Evolutionary conservation across 139 green algal species (phyloP).

Genomic region (Eudorina sp.): DNA sequence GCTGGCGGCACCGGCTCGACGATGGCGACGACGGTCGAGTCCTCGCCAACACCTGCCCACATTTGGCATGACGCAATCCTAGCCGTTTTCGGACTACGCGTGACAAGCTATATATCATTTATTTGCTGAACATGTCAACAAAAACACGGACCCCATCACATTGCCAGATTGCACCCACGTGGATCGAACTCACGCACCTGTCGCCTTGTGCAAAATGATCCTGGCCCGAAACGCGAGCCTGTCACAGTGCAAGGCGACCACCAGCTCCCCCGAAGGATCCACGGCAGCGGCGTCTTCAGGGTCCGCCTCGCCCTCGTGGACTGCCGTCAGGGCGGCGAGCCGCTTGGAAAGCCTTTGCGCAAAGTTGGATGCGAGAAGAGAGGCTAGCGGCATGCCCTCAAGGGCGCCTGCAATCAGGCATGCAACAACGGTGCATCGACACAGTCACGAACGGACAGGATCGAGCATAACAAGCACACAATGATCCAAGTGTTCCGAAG

Average conservation of each 20-base stretch:
- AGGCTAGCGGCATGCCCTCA: not conserved
- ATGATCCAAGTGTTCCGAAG: no score
- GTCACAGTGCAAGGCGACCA: not conserved
- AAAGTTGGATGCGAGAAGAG: not conserved
- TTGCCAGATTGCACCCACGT: no score
- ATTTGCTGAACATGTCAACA: no score
- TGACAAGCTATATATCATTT: not conserved
- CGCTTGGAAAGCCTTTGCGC: not conserved
- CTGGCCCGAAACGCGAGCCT: not conserved
- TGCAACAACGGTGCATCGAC: not conserved
- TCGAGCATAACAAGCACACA: no score
- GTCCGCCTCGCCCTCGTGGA: no score
- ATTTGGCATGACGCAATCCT: no score
- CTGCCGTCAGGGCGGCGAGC: not conserved
- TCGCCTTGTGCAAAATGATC: not conserved
- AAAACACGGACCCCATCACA: no score
- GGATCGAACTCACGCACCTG: not conserved
- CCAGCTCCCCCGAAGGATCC: not conserved
- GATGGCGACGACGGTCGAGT: conserved; percentile 1
- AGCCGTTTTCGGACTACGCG: no score
- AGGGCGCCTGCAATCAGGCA: not conserved
- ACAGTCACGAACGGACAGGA: not conserved
- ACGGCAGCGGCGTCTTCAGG: not conserved
- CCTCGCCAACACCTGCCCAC: conserved; percentile 25
- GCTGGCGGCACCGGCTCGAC: not conserved